Conservation (phyloP, 805 yeast species). For the Yarrowia divulgata region DNA sequence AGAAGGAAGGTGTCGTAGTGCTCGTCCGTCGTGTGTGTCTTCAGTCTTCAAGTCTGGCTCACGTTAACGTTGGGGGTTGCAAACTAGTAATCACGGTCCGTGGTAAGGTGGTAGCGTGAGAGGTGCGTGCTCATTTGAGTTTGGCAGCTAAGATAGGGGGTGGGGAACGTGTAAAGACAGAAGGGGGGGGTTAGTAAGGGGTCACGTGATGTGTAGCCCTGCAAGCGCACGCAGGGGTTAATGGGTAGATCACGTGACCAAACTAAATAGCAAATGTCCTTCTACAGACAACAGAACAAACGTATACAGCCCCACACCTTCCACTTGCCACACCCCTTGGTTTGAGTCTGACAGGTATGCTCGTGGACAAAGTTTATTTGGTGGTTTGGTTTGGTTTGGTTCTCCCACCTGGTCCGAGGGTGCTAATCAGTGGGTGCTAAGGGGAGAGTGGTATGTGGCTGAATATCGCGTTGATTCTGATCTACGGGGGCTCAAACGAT, state of each 20-base stretch:
- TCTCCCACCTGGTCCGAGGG: no score
- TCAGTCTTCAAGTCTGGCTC: background rate
- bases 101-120: constrained; percentile 26
- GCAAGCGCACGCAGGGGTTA: background rate
- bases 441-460: no score
- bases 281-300: no score
- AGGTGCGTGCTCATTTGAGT: constrained; percentile 29
- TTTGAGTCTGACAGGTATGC: no score
- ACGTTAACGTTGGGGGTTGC: background rate
- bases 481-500: no score
- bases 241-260: background rate
- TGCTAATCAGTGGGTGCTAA: background rate
- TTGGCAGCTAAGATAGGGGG: constrained; percentile 35
- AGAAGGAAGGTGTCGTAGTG: background rate
- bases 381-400: no score
- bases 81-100: constrained; percentile 14
- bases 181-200: background rate
- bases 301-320: no score
- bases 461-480: no score
- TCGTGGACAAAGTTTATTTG: no score
- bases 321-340: no score
- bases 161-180: constrained; percentile 1
- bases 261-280: no score
- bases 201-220: background rate
- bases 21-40: background rate